Evolutionary conservation across 2,329 filamentous ascomycete genomes (phyloP), one percentile per base, ranked within the genome.

Genomic region (Claviceps digitariae): DNA sequence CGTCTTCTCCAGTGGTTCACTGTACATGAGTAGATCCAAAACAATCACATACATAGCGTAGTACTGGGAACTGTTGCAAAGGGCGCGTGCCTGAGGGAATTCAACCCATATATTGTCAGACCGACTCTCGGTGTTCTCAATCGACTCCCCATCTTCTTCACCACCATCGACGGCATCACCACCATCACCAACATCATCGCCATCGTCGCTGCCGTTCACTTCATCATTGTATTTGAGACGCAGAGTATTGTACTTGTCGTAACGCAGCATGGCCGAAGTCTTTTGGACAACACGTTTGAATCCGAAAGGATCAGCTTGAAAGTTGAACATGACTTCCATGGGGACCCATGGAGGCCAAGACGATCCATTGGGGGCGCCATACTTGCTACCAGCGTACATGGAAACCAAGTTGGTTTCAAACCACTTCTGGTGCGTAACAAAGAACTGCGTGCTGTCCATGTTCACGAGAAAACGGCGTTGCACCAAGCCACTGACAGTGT

Each of bases 31-130:
- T 44, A 99, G 77, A 69, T 99, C 93, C 57, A 97, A 76, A 3
- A 96, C 91, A 60, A 99, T 98, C 68, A 98, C 89, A 64, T 98
- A 99, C 75, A 98, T 84, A 4, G 93, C 87, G 66, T 95, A 98
- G 71, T 98, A 99, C 69, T 98, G 91, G 41, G 86, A 82, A 6
- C 94, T 98, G 69, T 98, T 94, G 72, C 94, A 98, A 47, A 96
- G 82, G n/a, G 90, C 91, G 54, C 90, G 81, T 45, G 95, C 84
- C 58, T 94, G 87, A 13, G 93, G 93, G 63, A 99, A 98, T 63
- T 97, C 90, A 36, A 98, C 87, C 82, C 88, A 95, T 15, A 99
- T 80, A 64, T 95, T 91, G 67, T 98, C 93, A 72, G 96, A 91
- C n/a, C 90, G 81, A 59, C 76, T 84, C 65, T 95, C 88, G 48